These are phyloP conservation scores for Agaricus sinodeliciosus DNA, from an alignment of 768 basidiomycete genomes.

Conservation along the genomic window DNA sequence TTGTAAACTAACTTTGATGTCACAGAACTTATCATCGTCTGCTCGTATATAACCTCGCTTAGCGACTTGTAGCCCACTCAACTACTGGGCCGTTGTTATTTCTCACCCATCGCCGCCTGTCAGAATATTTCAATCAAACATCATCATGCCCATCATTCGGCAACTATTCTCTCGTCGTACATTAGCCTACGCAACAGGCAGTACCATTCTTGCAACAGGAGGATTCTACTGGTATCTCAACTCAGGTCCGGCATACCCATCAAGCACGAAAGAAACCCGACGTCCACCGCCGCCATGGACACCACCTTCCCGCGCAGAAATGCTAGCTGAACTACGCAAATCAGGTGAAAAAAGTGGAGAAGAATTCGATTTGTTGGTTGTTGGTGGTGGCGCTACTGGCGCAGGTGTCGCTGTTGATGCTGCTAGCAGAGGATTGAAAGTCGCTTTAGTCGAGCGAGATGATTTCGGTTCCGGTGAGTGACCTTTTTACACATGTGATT, in stretches of 20 bases:
- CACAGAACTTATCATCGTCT: background rate
- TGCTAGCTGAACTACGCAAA: conserved; percentile 52
- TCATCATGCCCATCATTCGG: conserved; percentile 29
- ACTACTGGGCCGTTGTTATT: background rate
- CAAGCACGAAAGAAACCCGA: conserved; percentile 57
- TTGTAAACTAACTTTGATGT: background rate
- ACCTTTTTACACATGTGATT: background rate
- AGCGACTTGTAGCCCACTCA: no score
- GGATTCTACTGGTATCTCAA: conserved; percentile 69
- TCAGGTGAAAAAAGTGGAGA: conserved; percentile 36
- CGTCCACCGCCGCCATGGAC: conserved; percentile 76
- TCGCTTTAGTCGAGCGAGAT: conserved; percentile 88
- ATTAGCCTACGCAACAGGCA: conserved; percentile 44
- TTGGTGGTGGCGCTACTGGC: conserved; percentile 95
- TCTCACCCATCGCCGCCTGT: background rate
- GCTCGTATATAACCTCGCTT: background rate
- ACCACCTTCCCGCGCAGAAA: conserved; percentile 61
- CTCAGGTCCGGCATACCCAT: conserved; percentile 64
- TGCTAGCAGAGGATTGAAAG: conserved; percentile 83
- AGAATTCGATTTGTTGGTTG: conserved; percentile 74
- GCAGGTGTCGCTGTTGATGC: conserved; percentile 97
- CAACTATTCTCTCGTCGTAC: conserved; percentile 49
- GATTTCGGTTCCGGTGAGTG: conserved; percentile 82
- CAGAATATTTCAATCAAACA: no score
- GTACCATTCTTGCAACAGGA: conserved; percentile 45